Conservation (phyloP, 2,329 filamentous ascomycete genomes). For the Massarina eburnea region DNA sequence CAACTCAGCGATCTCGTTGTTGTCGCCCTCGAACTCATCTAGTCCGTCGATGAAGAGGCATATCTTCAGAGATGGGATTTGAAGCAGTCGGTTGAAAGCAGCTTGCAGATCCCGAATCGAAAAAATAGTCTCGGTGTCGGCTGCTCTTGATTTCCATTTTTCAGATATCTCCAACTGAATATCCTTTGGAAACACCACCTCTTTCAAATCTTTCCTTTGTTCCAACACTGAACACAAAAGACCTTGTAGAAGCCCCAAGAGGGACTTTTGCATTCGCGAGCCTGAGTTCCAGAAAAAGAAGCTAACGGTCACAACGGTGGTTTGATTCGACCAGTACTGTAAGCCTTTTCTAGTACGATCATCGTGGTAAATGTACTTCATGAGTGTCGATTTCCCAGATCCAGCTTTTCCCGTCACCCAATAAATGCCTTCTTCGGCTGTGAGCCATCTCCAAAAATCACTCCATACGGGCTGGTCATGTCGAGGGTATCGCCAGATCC, state of each 20-base stretch:
- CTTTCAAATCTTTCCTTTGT: not conserved
- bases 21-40: constrained; percentile 2
- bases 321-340: not conserved
- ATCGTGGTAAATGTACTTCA: constrained; percentile 11
- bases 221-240: constrained; percentile 7
- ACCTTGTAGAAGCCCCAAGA: constrained; percentile 6
- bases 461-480: not conserved
- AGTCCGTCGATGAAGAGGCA: constrained; percentile 4
- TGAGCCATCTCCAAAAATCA: not conserved
- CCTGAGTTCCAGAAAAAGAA: constrained; percentile 11
- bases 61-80: no score
- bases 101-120: no score
- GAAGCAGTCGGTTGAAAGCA: no score
- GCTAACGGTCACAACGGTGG: not conserved
- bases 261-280: constrained; percentile 3
- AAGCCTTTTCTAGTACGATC: not conserved
- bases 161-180: not conserved
- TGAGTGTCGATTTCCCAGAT: constrained; percentile 17
- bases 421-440: not conserved
- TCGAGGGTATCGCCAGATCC: not conserved
- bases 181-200: not conserved
- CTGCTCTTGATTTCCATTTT: no score
- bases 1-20: not conserved
- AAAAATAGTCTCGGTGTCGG: no score
- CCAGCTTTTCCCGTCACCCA: constrained; percentile 4